These are phyloP conservation scores for Rhizopogon vulgaris DNA, from an alignment of 768 basidiomycete genomes.

Conservation along the genomic window DNA sequence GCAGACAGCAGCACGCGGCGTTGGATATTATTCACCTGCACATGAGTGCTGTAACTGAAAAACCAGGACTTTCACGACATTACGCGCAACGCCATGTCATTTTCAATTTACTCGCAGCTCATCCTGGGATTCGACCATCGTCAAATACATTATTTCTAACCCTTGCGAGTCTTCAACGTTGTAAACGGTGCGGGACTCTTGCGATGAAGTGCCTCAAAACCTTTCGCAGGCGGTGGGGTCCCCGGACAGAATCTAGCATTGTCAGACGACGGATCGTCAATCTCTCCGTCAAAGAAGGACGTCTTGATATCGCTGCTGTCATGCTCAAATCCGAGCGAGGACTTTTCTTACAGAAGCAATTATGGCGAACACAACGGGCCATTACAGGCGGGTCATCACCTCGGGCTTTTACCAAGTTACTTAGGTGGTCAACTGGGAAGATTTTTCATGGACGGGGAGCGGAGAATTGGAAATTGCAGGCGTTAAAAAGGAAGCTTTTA, in stretches of 20 bases:
- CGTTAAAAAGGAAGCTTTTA: slow-evolving; percentile 18
- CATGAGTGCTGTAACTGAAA: slow-evolving; percentile 26
- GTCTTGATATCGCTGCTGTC: slow-evolving; percentile 39
- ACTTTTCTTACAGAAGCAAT: slow-evolving; percentile 5
- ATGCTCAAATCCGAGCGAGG: slow-evolving; percentile 17
- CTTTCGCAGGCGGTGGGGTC: slow-evolving; percentile 54
- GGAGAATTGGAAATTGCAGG: slow-evolving; percentile 25
- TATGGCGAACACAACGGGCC: slow-evolving; percentile 8
- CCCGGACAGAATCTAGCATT: slow-evolving; percentile 43
- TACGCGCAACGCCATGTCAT: slow-evolving; percentile 40
- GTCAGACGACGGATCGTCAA: slow-evolving; percentile 55
- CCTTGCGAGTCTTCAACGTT: slow-evolving; percentile 43
- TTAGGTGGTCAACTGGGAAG: slow-evolving; percentile 16
- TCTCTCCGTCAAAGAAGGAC: slow-evolving; percentile 61
- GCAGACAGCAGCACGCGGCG: slow-evolving; percentile 28
- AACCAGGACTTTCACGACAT: slow-evolving; percentile 37
- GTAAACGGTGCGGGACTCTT: slow-evolving; percentile 47
- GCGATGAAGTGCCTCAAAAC: slow-evolving; percentile 38
- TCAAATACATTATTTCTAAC: slow-evolving; percentile 55
- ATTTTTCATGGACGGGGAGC: slow-evolving; percentile 20
- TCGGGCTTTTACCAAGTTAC: slow-evolving; percentile 6
- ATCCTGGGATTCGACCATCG: slow-evolving; percentile 49
- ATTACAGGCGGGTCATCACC: slow-evolving; percentile 2
- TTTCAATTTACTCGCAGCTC: slow-evolving; percentile 36
- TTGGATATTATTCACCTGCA: slow-evolving; percentile 53